These are phyloP conservation scores for Suzukiozyma palmioleophila DNA, from an alignment of 1,139 yeast species.

Conservation along the genomic window DNA sequence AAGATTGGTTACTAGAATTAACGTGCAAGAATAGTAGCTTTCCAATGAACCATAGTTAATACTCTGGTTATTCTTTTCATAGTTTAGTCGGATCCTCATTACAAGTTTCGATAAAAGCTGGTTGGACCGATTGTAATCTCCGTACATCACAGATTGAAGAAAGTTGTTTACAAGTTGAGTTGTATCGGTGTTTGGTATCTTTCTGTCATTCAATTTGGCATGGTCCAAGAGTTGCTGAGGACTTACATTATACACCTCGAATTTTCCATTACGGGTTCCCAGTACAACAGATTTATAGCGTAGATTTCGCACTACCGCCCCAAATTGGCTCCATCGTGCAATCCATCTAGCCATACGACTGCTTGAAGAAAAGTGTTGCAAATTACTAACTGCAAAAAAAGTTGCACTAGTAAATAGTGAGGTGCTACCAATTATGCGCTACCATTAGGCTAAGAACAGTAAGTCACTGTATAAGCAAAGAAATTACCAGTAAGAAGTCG, in stretches of 20 bases:
- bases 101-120: constrained; percentile 1
- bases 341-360: neutral
- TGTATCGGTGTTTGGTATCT: constrained; percentile 1
- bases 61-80: neutral
- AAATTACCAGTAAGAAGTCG: no score
- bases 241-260: neutral
- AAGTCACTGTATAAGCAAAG: no score
- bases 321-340: neutral
- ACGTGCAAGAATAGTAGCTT: constrained; percentile 2
- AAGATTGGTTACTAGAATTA: neutral
- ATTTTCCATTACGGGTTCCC: neutral
- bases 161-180: constrained; percentile 1
- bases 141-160: constrained; percentile 1
- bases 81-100: neutral
- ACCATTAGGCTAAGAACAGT: no score
- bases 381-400: no score
- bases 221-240: neutral
- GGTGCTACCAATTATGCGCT: no score
- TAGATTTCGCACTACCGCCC: neutral
- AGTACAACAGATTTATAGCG: neutral
- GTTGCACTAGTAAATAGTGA: no score
- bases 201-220: neutral
- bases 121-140: neutral
- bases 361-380: no score
- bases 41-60: neutral